Evolutionary conservation across 2,329 filamentous ascomycete species (phyloP).

Genomic region (Colletotrichum musicola): DNA sequence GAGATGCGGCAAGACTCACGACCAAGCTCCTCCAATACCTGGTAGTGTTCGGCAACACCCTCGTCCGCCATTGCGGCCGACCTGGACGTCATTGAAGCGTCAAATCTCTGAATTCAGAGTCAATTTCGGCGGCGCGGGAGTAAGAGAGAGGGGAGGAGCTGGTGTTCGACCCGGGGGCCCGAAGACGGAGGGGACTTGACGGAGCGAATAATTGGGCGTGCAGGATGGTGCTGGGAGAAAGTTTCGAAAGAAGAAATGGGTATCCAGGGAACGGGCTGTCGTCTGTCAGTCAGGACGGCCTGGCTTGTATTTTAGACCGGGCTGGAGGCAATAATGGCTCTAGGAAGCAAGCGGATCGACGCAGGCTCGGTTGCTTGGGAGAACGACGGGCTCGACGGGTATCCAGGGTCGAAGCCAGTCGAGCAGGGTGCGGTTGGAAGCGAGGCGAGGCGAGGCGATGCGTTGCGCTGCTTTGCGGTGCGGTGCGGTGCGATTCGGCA

Average conservation of each 20-base stretch:
- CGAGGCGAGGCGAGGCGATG: too few relatives aligned
- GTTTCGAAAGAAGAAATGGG: slow-evolving; percentile 39
- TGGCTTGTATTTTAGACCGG: slow-evolving; percentile 37
- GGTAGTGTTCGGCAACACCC: slow-evolving; percentile 86
- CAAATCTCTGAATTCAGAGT: slow-evolving; percentile 15
- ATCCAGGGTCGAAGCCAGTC: slow-evolving; percentile 24
- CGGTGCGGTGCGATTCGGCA: slow-evolving; percentile 29
- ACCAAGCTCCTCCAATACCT: slow-evolving; percentile 95
- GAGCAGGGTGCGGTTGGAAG: too few relatives aligned
- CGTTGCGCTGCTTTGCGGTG: slow-evolving; percentile 14
- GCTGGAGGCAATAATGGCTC: slow-evolving; percentile 22
- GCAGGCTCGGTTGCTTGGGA: slow-evolving; percentile 23
- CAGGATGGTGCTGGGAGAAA: slow-evolving; percentile 27
- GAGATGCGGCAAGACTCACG: slow-evolving; percentile 69
- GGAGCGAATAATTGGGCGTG: slow-evolving; percentile 20
- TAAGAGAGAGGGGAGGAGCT: slow-evolving; percentile 32
- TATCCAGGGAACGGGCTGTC: slow-evolving; percentile 37
- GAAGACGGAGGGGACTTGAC: slow-evolving; percentile 34
- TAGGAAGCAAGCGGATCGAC: slow-evolving; percentile 37
- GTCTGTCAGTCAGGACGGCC: slow-evolving; percentile 39
- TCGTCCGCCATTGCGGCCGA: slow-evolving; percentile 65
- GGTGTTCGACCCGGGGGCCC: slow-evolving; percentile 32
- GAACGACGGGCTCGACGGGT: slow-evolving; percentile 33
- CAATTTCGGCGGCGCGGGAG: slow-evolving; percentile 25
- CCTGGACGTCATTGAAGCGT: slow-evolving; percentile 35